A percentile compares a stretch with the other conserved stretches of the same genome.
These are phyloP conservation scores for Fusarium veterinarium DNA, from an alignment of 2,329 filamentous ascomycete species.

Conservation along the genomic window DNA sequence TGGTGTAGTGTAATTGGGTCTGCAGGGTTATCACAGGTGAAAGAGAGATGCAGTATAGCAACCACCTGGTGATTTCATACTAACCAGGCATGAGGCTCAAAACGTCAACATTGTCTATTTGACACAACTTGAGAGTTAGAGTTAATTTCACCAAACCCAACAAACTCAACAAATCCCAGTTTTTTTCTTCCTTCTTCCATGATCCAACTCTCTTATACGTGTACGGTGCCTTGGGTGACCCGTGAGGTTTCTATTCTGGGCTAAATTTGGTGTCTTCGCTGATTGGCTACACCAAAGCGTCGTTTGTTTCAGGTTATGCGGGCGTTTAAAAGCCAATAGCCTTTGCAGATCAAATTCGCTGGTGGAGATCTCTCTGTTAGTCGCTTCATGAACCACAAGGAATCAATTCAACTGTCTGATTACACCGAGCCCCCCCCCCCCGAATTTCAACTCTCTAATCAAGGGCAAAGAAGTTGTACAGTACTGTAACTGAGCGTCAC, in stretches of 20 bases:
- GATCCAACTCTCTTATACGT: conserved; percentile 4
- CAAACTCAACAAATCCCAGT: too few relatives aligned
- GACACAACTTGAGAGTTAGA: background rate
- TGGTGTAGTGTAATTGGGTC: conserved; percentile 38
- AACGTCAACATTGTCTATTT: background rate
- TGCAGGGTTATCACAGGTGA: conserved; percentile 40
- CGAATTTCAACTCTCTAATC: too few relatives aligned
- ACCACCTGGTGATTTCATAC: background rate
- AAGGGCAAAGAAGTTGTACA: too few relatives aligned
- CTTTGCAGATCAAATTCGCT: conserved; percentile 1
- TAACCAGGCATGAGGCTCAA: background rate
- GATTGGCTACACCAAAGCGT: conserved; percentile 44
- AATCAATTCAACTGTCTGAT: conserved; percentile 19
- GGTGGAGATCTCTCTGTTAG: conserved; percentile 23
- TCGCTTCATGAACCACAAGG: conserved; percentile 16
- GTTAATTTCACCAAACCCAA: too few relatives aligned
- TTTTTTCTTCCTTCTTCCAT: background rate
- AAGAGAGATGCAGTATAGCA: conserved; percentile 26
- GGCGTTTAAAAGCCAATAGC: conserved; percentile 47
- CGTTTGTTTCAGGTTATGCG: conserved; percentile 53
- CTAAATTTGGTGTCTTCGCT: conserved; percentile 15
- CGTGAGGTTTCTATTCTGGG: conserved; percentile 45
- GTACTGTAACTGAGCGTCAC: background rate
- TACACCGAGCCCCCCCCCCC: background rate
- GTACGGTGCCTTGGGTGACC: background rate